Conservation (phyloP, 2,329 filamentous ascomycete genomes). For the Cercospora nicotianae region DNA sequence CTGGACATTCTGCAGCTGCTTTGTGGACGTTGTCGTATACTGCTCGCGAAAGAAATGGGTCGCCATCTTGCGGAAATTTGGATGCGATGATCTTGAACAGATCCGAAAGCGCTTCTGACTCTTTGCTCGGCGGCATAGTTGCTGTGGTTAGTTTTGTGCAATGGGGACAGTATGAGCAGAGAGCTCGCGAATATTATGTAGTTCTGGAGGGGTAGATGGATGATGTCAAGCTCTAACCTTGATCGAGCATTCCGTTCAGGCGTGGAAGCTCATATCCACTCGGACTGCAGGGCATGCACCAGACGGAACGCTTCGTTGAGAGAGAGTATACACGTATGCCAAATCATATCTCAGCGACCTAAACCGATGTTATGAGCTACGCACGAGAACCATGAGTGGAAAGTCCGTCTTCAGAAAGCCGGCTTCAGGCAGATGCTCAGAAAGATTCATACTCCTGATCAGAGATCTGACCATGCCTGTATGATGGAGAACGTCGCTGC, state of each 20-base stretch:
- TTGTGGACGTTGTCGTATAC: slow-evolving; percentile 32
- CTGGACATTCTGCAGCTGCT: slow-evolving; percentile 29
- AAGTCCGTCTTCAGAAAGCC: neutral
- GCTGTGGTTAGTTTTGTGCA: neutral
- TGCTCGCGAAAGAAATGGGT: slow-evolving; percentile 23
- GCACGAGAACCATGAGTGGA: neutral
- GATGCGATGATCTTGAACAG: slow-evolving; percentile 26
- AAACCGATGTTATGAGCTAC: neutral
- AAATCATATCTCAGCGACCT: neutral
- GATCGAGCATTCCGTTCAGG: neutral
- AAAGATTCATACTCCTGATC: neutral
- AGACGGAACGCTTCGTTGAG: neutral
- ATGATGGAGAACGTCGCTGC: neutral
- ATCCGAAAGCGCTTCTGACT: slow-evolving; percentile 27
- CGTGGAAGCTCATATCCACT: neutral
- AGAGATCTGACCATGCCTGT: neutral
- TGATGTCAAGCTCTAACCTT: slow-evolving; percentile 5
- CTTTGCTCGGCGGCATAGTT: slow-evolving; percentile 33
- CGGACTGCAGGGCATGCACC: neutral
- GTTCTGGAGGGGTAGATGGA: slow-evolving; percentile 1
- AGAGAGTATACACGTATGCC: neutral
- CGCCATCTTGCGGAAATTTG: slow-evolving; percentile 23
- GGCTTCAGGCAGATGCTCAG: neutral
- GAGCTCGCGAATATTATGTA: neutral
- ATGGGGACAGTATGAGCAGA: neutral